Base-by-base conservation (phyloP, 768 basidiomycete species). In the Hemileccinum rubropunctum region DNA sequence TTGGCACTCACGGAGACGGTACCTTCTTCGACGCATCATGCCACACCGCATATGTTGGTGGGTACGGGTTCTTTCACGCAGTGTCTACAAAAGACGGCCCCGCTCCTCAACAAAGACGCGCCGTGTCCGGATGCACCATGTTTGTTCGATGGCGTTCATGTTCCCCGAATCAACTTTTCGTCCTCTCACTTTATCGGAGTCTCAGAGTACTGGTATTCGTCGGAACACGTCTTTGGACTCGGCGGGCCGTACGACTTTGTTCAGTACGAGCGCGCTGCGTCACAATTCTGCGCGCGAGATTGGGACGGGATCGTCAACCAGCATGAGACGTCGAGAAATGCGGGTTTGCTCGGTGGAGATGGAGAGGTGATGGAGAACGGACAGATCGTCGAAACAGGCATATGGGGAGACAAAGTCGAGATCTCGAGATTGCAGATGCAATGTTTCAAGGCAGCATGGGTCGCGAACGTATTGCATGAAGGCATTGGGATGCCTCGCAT, bases 391-490 rank as follows among this genome's bases (percentile, higher is more conserved):
- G 77, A 76, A 23, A 76, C 78, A 4, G 84, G 83, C 0, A 76
- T 78, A 56, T 91, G 88, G 89, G 80, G 80, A 20, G 74, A 82
- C 34, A 72, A 81, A 47, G 85, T 95, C 50, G 95, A 95, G 65
- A 69, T 90, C 32, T 80, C 89, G 20, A 81, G 95, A 40, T 71
- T 99, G 51, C 83, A 95, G 71, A 90, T 95, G 89, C 97, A 98
- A 65, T 99, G 97, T 66, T 99, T 99, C 84, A 99, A 99, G 69
- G 93, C 95, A 1, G 95, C 97, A 2, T 99, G 97, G 97, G 80
- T 99, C 47, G 85, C 88, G 45, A 98, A 98, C 68, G 88, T 99
- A 33, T 70, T 99, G 2, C 95, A 98, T 58, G 92, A 97, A 64
- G 97, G 97, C 27, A 86, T 99, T 43, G 94, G 94, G 9, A 81